phyloP scores from a whole-genome alignment of 176 grass and related monocot species.

The Juncus inflexus region DNA sequence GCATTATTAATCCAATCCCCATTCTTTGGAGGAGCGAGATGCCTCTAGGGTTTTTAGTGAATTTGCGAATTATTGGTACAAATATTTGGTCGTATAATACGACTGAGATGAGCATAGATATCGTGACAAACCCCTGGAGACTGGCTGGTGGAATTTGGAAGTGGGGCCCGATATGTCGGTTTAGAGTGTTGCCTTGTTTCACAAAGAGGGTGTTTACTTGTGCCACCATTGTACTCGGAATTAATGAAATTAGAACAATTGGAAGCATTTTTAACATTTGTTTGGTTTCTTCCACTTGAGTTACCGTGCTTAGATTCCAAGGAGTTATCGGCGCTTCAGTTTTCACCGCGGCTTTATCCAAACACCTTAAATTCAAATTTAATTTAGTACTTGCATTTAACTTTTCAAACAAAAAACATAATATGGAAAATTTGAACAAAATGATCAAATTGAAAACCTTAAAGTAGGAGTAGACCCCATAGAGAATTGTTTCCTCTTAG shows the following conservation, averaged over 20 bases:
- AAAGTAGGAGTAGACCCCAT: conserved; percentile 44
- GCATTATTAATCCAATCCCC: conserved; percentile 63
- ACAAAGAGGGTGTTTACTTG: conserved; percentile 90
- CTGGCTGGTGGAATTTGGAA: conserved; percentile 78
- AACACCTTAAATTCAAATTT: conserved; percentile 31
- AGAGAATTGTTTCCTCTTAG: conserved; percentile 30
- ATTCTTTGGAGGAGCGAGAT: conserved; percentile 83
- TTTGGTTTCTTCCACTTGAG: conserved; percentile 90
- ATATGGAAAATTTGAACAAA: not conserved
- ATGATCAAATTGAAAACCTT: conserved; percentile 9
- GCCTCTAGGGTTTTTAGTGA: conserved; percentile 63
- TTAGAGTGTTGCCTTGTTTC: conserved; percentile 83
- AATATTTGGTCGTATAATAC: conserved; percentile 73
- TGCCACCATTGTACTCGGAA: conserved; percentile 65
- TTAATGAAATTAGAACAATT: conserved; percentile 53
- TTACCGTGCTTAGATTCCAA: conserved; percentile 86
- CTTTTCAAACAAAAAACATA: not conserved
- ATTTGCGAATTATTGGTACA: conserved; percentile 49
- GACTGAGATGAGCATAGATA: conserved; percentile 70
- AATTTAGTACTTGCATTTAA: not conserved
- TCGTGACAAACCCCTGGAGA: conserved; percentile 69
- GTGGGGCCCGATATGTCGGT: conserved; percentile 44
- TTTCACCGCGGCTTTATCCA: conserved; percentile 74
- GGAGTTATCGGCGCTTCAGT: conserved; percentile 8
- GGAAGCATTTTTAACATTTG: conserved; percentile 84